Conservation (phyloP, 2,329 filamentous ascomycete genomes). For the Dactylellina cionopaga region DNA sequence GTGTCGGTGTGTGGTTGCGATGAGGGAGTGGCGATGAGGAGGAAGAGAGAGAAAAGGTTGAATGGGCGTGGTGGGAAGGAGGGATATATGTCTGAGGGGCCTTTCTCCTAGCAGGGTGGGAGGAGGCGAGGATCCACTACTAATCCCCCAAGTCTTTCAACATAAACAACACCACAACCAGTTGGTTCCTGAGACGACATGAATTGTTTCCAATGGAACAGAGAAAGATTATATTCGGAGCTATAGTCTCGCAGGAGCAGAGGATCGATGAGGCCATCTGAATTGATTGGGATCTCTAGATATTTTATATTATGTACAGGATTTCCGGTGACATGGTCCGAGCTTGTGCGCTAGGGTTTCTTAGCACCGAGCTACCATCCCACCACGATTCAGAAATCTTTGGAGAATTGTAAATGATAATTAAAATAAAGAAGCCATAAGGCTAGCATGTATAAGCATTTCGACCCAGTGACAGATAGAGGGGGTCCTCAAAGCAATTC, state of each 20-base stretch:
- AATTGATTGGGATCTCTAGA: slow-evolving; percentile 11
- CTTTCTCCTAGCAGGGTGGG: slow-evolving; percentile 52
- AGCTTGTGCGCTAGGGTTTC: neutral
- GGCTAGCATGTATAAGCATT: too few species aligned
- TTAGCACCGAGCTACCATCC: neutral
- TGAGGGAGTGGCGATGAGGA: slow-evolving; percentile 46
- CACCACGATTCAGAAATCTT: neutral
- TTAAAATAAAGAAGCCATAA: too few species aligned
- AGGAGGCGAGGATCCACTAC: slow-evolving; percentile 53
- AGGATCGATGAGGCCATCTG: neutral
- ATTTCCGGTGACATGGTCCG: neutral
- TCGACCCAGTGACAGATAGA: too few species aligned
- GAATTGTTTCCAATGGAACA: neutral
- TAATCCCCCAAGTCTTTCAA: slow-evolving; percentile 16
- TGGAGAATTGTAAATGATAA: neutral
- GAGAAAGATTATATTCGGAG: neutral
- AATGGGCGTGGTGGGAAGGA: slow-evolving; percentile 51
- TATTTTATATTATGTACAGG: neutral
- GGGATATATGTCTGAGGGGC: slow-evolving; percentile 53
- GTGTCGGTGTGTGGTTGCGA: slow-evolving; percentile 11
- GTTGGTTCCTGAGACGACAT: neutral
- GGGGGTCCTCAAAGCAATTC: too few species aligned
- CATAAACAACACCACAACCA: slow-evolving; percentile 51
- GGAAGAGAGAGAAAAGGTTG: slow-evolving; percentile 51
- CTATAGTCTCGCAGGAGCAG: neutral